Evolutionary conservation across 805 yeast genomes (phyloP).

Genomic region (Pichia sporocuriosa): DNA sequence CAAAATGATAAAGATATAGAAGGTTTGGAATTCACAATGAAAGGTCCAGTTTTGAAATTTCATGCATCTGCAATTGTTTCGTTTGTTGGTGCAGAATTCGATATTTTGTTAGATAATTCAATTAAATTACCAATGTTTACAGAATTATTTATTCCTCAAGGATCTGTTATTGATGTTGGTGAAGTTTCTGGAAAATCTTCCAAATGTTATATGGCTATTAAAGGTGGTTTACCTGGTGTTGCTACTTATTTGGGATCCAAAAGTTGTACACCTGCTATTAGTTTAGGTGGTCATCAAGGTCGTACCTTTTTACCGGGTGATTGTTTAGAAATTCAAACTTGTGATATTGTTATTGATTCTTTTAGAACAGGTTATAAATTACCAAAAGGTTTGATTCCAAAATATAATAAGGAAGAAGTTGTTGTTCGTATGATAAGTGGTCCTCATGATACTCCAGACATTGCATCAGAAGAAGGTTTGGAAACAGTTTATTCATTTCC

Average conservation of each 20-base stretch:
- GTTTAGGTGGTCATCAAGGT: constrained; percentile 29
- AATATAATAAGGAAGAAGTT: constrained; percentile 8
- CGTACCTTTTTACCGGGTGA: constrained; percentile 26
- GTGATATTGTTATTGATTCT: background rate
- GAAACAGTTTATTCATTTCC: constrained; percentile 17
- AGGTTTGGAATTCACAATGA: constrained; percentile 23
- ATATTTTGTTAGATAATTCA: constrained; percentile 13
- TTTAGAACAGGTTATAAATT: constrained; percentile 14
- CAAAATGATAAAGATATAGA: constrained; percentile 19
- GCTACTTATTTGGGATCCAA: constrained; percentile 27
- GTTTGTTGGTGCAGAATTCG: constrained; percentile 23
- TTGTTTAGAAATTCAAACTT: constrained; percentile 18
- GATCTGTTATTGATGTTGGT: constrained; percentile 21
- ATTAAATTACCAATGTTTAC: constrained; percentile 21
- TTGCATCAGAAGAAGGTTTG: constrained; percentile 22
- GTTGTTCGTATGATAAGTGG: constrained; percentile 23
- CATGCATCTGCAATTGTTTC: constrained; percentile 21
- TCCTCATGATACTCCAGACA: constrained; percentile 28
- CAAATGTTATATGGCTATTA: constrained; percentile 24
- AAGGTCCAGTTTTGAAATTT: constrained; percentile 25
- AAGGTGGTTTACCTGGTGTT: constrained; percentile 28
- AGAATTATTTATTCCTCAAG: constrained; percentile 18
- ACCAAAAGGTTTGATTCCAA: constrained; percentile 17
- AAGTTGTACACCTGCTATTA: constrained; percentile 25
- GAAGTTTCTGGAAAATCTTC: constrained; percentile 15